Conservation (phyloP, 306 rosid genomes). For the Astragalus glycyphyllos region DNA sequence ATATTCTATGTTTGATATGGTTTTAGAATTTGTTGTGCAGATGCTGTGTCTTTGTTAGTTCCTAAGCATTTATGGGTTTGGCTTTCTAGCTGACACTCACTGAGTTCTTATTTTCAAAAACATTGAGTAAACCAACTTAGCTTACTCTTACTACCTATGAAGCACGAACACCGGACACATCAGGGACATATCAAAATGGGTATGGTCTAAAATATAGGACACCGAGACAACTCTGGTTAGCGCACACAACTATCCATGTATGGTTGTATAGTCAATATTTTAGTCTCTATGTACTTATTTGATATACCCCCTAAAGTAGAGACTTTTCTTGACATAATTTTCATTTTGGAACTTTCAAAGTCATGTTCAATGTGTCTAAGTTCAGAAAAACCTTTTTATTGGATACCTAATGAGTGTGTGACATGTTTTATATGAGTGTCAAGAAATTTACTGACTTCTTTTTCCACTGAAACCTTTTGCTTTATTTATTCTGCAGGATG, state of each 20-base stretch:
- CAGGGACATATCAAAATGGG: neutral
- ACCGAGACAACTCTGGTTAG: neutral
- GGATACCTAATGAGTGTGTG: neutral
- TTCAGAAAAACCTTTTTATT: neutral
- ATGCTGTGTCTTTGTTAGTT: slow-evolving; percentile 11
- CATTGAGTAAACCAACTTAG: slow-evolving; percentile 6
- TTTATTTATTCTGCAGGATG: slow-evolving; percentile 62
- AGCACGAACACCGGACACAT: neutral
- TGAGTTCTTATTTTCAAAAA: slow-evolving; percentile 11
- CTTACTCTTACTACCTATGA: neutral
- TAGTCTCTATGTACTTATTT: neutral
- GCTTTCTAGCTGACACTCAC: slow-evolving; percentile 12
- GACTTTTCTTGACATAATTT: neutral
- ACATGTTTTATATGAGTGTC: neutral
- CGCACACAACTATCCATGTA: neutral
- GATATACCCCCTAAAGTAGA: neutral
- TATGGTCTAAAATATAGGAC: neutral
- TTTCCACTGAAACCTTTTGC: slow-evolving; percentile 19
- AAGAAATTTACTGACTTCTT: slow-evolving; percentile 8
- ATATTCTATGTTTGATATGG: slow-evolving; percentile 4
- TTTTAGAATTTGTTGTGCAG: slow-evolving; percentile 37
- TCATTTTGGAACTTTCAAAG: neutral
- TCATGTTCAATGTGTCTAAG: neutral
- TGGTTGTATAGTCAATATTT: neutral
- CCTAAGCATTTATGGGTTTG: slow-evolving; percentile 19